phyloP scores from a whole-genome alignment of 2,329 filamentous ascomycete genomes.

The Bipolaris sorokiniana region DNA sequence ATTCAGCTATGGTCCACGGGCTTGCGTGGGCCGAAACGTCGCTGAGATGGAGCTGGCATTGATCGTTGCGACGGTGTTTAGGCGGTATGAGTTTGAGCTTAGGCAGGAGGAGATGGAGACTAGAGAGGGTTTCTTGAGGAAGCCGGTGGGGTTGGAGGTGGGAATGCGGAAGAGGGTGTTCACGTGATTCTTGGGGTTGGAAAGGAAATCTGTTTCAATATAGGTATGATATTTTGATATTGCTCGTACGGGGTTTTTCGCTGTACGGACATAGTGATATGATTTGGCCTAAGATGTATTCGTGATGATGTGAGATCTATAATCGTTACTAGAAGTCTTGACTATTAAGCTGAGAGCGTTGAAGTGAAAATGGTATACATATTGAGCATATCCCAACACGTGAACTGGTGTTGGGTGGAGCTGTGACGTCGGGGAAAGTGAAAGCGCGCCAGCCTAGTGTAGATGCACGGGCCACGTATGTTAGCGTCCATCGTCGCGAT shows the following conservation, averaged over 20 bases:
- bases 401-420: not conserved
- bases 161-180: constrained; percentile 61
- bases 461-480: constrained; percentile 6
- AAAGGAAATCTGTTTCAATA: no score
- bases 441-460: constrained; percentile 6
- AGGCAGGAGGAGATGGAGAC: constrained; percentile 69
- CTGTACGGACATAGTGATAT: no score
- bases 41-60: constrained; percentile 89
- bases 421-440: constrained; percentile 11
- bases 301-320: no score
- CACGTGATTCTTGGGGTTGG: not conserved
- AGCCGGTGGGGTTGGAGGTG: constrained; percentile 73
- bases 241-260: no score
- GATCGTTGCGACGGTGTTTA: constrained; percentile 72
- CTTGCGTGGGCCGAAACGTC: constrained; percentile 75
- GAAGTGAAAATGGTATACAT: no score
- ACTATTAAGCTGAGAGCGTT: no score
- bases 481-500: constrained; percentile 18
- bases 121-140: constrained; percentile 80
- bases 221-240: no score
- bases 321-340: no score
- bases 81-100: constrained; percentile 66
- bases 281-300: no score
- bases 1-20: constrained; percentile 64
- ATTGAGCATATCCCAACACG: no score